These are phyloP conservation scores for Neocucurbitaria cava DNA, from an alignment of 2,329 filamentous ascomycete species.

Conservation along the genomic window DNA sequence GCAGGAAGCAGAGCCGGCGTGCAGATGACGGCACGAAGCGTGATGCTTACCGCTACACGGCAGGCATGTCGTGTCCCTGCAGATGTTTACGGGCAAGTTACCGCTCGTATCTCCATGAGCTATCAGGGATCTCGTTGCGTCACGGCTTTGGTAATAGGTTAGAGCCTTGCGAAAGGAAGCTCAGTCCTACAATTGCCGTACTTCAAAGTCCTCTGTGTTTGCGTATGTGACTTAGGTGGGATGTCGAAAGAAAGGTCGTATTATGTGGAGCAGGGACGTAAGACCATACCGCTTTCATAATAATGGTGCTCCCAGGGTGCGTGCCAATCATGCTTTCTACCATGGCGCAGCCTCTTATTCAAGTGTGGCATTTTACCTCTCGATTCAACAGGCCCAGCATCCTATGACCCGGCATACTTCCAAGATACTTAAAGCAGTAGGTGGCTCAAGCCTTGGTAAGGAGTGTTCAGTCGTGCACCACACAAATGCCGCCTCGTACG, in stretches of 20 bases:
- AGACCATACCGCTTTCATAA: background rate
- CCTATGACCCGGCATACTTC: constrained; percentile 5
- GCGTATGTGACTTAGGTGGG: no score
- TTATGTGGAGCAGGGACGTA: background rate
- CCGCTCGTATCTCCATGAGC: constrained; percentile 9
- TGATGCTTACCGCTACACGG: constrained; percentile 16
- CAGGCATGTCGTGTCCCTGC: constrained; percentile 13
- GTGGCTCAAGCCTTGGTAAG: constrained; percentile 14
- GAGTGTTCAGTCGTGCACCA: constrained; percentile 6
- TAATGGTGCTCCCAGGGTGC: background rate
- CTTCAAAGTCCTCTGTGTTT: background rate
- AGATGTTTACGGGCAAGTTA: constrained; percentile 1
- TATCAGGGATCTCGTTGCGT: constrained; percentile 11
- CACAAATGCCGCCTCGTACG: constrained; percentile 6
- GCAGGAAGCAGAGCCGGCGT: background rate
- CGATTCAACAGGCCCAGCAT: constrained; percentile 2
- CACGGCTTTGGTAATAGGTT: background rate
- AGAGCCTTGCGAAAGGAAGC: background rate
- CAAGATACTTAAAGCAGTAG: constrained; percentile 7
- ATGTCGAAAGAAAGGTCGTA: background rate
- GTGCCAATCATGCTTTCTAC: background rate
- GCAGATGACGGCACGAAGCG: constrained; percentile 22
- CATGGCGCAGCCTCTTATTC: constrained; percentile 7
- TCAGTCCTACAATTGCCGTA: constrained; percentile 1
- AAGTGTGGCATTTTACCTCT: constrained; percentile 14